Percentiles rank a stretch among this genome's conserved stretches.
Evolutionary conservation across 2,329 filamentous ascomycete genomes (phyloP).

Genomic region (Cladophialophora exuberans): DNA sequence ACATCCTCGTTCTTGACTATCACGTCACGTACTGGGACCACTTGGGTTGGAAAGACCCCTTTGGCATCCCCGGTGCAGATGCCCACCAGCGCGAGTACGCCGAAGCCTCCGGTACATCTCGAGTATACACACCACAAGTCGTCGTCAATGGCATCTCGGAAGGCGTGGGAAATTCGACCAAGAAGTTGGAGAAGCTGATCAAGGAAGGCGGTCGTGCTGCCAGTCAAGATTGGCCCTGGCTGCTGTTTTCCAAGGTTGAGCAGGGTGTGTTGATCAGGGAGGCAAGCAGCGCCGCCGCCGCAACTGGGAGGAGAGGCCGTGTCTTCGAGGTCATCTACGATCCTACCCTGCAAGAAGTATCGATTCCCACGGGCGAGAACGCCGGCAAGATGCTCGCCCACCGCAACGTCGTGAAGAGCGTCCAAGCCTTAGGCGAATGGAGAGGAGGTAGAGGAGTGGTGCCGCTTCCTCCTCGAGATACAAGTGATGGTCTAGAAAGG

Average conservation of each 20-base stretch:
- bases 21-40: constrained; percentile 24
- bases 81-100: constrained; percentile 16
- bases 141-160: constrained; percentile 20
- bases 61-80: constrained; percentile 12
- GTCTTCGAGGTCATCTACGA: constrained; percentile 14
- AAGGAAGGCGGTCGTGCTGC: constrained; percentile 7
- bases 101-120: constrained; percentile 1
- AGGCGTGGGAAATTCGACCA: constrained; percentile 10
- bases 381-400: constrained; percentile 10
- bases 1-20: constrained; percentile 20
- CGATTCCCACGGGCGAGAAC: constrained; percentile 5
- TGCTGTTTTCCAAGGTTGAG: constrained; percentile 15
- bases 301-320: constrained; percentile 1
- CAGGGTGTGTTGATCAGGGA: constrained; percentile 9
- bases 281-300: constrained; percentile 2
- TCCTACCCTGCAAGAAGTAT: constrained; percentile 5
- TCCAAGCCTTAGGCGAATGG: constrained; percentile 7
- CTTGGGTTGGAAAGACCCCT: constrained; percentile 21
- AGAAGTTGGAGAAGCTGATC: constrained; percentile 15
- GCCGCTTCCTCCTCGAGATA: not conserved
- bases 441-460: constrained; percentile 2
- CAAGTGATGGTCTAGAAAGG: not conserved
- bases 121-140: constrained; percentile 22
- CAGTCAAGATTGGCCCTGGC: constrained; percentile 13
- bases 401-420: constrained; percentile 15